Conservation (phyloP, 129 eudicot genomes). For the Chrysanthemum lavandulifolium region DNA sequence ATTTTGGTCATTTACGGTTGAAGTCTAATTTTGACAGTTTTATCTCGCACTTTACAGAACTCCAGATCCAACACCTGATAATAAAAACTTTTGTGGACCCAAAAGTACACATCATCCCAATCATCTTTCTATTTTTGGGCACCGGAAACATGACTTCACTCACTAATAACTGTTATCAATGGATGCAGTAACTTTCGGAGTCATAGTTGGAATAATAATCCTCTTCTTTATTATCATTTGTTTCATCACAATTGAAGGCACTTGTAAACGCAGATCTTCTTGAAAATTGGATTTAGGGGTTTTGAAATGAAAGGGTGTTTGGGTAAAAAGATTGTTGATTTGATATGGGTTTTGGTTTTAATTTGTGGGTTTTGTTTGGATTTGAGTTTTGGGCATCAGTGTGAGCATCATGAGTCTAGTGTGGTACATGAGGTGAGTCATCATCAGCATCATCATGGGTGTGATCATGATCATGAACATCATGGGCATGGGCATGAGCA, state of each 20-base stretch:
- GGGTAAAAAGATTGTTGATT: conserved; percentile 14
- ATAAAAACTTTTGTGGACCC: neutral
- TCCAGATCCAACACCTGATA: too few relatives aligned
- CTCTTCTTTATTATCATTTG: conserved; percentile 68
- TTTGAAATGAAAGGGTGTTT: too few relatives aligned
- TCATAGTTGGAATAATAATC: conserved; percentile 71
- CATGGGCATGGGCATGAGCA: conserved; percentile 33
- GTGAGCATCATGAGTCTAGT: conserved; percentile 27
- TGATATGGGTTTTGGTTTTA: conserved; percentile 20
- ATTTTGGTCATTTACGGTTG: too few relatives aligned
- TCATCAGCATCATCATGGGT: conserved; percentile 45
- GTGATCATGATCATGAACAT: conserved; percentile 54
- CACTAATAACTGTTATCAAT: conserved; percentile 24
- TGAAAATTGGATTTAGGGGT: conserved; percentile 10
- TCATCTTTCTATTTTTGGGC: neutral
- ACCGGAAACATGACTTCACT: too few relatives aligned
- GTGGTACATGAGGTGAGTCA: conserved; percentile 34
- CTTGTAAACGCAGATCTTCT: conserved; percentile 68
- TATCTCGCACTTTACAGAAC: neutral
- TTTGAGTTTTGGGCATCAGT: conserved; percentile 39
- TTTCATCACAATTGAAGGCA: conserved; percentile 75
- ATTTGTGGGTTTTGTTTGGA: conserved; percentile 23
- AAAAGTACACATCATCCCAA: neutral
- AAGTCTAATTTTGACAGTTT: too few relatives aligned
- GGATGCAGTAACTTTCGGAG: conserved; percentile 82